phyloP scores from a whole-genome alignment of 192 early-diverging fungal genomes.

The Haplosporangium gracile region DNA sequence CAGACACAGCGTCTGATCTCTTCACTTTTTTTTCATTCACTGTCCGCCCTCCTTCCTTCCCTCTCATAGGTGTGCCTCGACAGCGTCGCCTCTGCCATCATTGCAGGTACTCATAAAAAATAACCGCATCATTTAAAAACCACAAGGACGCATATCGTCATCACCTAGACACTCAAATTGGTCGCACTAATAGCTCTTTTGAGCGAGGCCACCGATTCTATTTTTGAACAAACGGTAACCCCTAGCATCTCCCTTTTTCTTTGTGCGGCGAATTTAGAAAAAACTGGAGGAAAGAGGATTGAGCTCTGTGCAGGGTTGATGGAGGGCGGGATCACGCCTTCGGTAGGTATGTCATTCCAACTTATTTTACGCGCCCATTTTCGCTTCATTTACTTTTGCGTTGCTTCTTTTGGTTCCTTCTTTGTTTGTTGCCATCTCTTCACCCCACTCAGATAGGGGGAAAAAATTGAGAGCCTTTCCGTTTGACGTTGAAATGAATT shows the following conservation, averaged over 20 bases:
- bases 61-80: constrained; percentile 33
- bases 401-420: background rate
- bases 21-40: background rate
- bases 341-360: constrained; percentile 50
- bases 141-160: too few species aligned
- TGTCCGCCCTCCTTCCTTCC: background rate
- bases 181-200: too few species aligned
- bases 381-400: background rate
- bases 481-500: background rate
- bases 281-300: constrained; percentile 67
- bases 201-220: background rate
- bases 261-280: constrained; percentile 36
- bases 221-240: background rate
- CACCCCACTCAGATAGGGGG: background rate
- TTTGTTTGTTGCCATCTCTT: background rate
- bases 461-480: background rate
- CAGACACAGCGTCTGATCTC: background rate
- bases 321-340: constrained; percentile 77
- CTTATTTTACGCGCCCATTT: background rate
- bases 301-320: constrained; percentile 76
- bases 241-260: background rate
- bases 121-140: background rate
- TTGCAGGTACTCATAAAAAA: constrained; percentile 28
- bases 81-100: constrained; percentile 41
- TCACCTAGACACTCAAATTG: too few species aligned